A percentile compares a stretch with the other conserved stretches of the same genome.
phyloP scores from a whole-genome alignment of 1,139 yeast species.

The Saccharomyces pastorianus region DNA sequence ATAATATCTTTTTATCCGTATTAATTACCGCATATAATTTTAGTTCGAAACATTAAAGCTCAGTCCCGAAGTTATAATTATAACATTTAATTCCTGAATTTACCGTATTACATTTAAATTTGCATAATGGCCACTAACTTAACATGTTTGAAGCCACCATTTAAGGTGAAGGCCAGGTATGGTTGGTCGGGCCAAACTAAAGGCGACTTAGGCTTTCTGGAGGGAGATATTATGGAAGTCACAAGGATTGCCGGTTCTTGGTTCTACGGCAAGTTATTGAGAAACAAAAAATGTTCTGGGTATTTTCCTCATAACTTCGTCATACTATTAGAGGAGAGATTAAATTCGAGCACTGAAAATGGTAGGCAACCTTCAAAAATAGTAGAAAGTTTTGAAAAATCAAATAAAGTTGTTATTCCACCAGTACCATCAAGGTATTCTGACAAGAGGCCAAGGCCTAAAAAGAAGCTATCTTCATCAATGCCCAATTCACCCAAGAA shows the following conservation, averaged over 20 bases:
- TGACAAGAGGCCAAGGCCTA: background rate
- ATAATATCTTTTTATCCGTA: background rate
- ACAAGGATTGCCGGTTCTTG: constrained; percentile 80
- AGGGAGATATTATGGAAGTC: constrained; percentile 86
- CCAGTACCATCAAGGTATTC: constrained; percentile 3
- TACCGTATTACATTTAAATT: background rate
- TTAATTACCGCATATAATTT: background rate
- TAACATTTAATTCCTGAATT: background rate
- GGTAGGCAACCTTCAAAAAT: background rate
- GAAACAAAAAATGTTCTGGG: constrained; percentile 73
- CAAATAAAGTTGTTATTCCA: constrained; percentile 2
- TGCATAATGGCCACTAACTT: background rate
- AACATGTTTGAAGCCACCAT: constrained; percentile 41
- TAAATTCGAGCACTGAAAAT: constrained; percentile 5
- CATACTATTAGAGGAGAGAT: constrained; percentile 39
- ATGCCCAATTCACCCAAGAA: background rate
- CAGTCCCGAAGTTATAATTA: background rate
- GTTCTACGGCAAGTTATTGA: constrained; percentile 78
- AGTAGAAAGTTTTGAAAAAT: background rate
- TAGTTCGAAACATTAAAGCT: background rate
- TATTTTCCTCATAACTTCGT: constrained; percentile 84
- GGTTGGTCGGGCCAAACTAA: constrained; percentile 91
- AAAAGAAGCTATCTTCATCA: background rate
- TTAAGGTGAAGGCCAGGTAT: constrained; percentile 66
- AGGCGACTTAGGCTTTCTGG: constrained; percentile 85